Evolutionary conservation across 1,284 basidiomycete species (phyloP), one percentile per base, ranked within the genome.

Genomic region (Irpex lacteus): DNA sequence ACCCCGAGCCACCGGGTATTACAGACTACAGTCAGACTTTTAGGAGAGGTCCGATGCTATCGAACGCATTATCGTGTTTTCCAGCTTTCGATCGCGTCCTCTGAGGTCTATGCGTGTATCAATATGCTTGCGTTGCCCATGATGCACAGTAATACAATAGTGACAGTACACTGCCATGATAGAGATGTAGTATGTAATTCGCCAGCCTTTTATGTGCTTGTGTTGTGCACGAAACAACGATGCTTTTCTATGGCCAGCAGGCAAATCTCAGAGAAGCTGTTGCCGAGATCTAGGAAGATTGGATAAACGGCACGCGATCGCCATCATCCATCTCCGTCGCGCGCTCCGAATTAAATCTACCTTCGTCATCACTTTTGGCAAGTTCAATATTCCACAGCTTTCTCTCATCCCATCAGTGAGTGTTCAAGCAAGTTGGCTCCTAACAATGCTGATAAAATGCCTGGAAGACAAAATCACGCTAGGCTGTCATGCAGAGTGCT

Each of bases 401-500:
- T 13, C 40, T 47, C 40, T 47, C 40, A 47, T 47, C 40, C n/a
- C 40, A n/a, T 13, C 40, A 47, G 40, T 47, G 40, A 47, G 40
- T 47, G 11, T 47, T 15, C 32, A 5, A 34, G 32, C 32, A 6
- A 34, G 32, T 34, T 32, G 11, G 21, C 54, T 56, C 5, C 6
- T 32, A 32, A 26, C 5, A 56, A 15, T 19, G 15, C 54, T 32
- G 13, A 56, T 15, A 26, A 34, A 34, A 34, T 34, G 32, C 5
- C 32, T 34, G 4, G 32, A 34, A 6, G 32, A 34, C 9, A 32
- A 4, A 59, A 19, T 18, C 56, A 18, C 32, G 32, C 32, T 34
- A 34, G 32, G 32, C 5, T 34, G 6, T 2, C 9, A 64, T 65
- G 67, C 67, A 68, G 49, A 65, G 63, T 44, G n/a, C 56, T 18